These are phyloP conservation scores for Talaromyces sp. DNA, from an alignment of 2,329 filamentous ascomycete species.

Conservation along the genomic window DNA sequence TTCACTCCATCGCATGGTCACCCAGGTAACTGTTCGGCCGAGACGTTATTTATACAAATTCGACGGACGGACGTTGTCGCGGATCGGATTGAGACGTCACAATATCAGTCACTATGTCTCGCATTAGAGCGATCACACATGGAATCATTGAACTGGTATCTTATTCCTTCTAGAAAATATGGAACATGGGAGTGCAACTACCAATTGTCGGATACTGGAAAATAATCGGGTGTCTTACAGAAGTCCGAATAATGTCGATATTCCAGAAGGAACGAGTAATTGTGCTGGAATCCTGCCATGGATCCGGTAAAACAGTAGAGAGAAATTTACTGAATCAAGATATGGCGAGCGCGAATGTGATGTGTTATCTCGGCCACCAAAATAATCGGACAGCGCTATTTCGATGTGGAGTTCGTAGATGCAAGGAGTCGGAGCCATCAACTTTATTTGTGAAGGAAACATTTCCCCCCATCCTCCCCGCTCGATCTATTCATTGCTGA, in stretches of 20 bases:
- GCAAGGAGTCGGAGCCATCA: constrained; percentile 15
- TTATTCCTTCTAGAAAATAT: not conserved
- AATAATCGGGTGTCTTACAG: not conserved
- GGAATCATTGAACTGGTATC: not conserved
- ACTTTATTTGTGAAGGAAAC: constrained; percentile 8
- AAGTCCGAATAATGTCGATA: not conserved
- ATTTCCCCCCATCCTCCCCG: not conserved
- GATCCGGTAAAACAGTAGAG: not conserved
- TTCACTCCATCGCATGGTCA: not conserved
- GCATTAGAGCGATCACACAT: constrained; percentile 8
- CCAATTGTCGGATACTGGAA: not conserved
- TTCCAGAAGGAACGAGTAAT: not conserved
- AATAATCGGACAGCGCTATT: constrained; percentile 9
- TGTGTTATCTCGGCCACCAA: constrained; percentile 3
- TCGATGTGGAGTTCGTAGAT: constrained; percentile 2
- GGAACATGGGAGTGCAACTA: not conserved
- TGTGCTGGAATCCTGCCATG: not conserved
- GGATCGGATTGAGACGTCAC: not conserved
- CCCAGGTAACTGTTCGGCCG: constrained; percentile 5
- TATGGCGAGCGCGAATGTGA: not conserved
- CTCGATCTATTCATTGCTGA: not conserved
- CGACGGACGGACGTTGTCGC: not conserved
- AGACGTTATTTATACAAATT: not conserved
- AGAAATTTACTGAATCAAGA: not conserved
- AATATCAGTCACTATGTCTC: not conserved